Base-by-base conservation (phyloP, 1,139 yeast species). In the Hansenula sp. region DNA sequence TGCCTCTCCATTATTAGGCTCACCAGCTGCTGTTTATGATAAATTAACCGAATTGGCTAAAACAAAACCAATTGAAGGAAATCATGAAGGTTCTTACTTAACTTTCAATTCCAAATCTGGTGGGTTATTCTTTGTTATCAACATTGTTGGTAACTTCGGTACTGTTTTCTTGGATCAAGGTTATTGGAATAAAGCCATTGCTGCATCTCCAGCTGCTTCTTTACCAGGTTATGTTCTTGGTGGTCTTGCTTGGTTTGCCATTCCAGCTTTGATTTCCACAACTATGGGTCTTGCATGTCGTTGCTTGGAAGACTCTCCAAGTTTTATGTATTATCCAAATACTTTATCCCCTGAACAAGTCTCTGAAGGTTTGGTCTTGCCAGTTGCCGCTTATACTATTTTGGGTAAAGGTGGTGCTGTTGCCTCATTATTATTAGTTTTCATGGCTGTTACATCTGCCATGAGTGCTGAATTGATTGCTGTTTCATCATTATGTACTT, bases 191-290 rank as follows among this genome's bases (percentile, higher is more conserved):
- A 85, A 86, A 67, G 96, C 96, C 6, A 85, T 89, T 63, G 91
- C 95, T 39, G 86, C 96, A 12, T 74, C 82, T 50, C 94, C 96
- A 16, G 84, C 80, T 4, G 82, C 94, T 33, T 88, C 95, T 28
- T 71, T 89, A 57, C 93, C 94, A n/a, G 96, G 96, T 16, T 89
- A 90, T 62, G 81, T 88, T 30, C 66, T 87, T 53, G 96, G 96
- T 46, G 96, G 96, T n/a, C 63, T 89, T 43, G 83, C 93, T 0
- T 90, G 96, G 96, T 84, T 87, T 61, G 93, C 95, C 10, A 82
- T 89, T 51, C 96, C 96, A 33, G 84, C 84, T 70, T 74, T 86
- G 44, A 75, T 81, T 38, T 85, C 96, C 16, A 83, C 94, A 9
- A 84, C 95, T 12, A 72, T 88, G 84, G 96, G 96, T 12, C 71